Evolutionary conservation across 257 asterid species (phyloP), one percentile per base, ranked within the genome.

Genomic region (Rhazya stricta): DNA sequence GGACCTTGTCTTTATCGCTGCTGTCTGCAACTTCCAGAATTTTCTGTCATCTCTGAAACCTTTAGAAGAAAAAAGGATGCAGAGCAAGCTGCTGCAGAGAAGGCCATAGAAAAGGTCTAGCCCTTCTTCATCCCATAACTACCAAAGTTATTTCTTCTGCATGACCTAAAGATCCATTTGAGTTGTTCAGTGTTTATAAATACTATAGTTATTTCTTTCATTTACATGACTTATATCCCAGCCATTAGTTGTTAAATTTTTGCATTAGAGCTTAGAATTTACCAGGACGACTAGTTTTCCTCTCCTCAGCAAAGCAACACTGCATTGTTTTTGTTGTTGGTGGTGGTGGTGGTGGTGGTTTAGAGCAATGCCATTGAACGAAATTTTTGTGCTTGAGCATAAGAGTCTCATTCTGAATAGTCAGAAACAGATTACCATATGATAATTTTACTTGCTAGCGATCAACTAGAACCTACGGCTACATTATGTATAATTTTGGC

Each of bases 61-160:
- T 92, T 63, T 80, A 87, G 67, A 76, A 88, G 76, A 80, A 94
- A 94, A 83, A 94, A 89, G 75, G 97, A 92, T 8, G 99, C 99
- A 12, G 99, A 94, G 78, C 97, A 92, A 82, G 89, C 96, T 1
- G 99, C 99, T 75, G 96, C 99, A 4, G 91, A 89, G 84, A 88
- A 81, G 87, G 99, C 99, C 76, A 77, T 94, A 57, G 86, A 86
- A 83, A 88, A 89, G 97, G 99, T 94, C 74, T 78, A 58, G 9
- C 79, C 36, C 30, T 76, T 39, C 51, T 29, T 71, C 67, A 66
- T 51, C 57, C 66, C 36, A 32, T 50, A 50, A 34, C 34, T 7
- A 27, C 13, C 32, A 56, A 8, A 54, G 12, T 30, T 73, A 4
- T 4, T 30, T 15, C 12, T 60, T 16, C 15, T 58, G 19, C 37